Evolutionary conservation across 768 basidiomycete species (phyloP).

Genomic region (Piloderma croceum): DNA sequence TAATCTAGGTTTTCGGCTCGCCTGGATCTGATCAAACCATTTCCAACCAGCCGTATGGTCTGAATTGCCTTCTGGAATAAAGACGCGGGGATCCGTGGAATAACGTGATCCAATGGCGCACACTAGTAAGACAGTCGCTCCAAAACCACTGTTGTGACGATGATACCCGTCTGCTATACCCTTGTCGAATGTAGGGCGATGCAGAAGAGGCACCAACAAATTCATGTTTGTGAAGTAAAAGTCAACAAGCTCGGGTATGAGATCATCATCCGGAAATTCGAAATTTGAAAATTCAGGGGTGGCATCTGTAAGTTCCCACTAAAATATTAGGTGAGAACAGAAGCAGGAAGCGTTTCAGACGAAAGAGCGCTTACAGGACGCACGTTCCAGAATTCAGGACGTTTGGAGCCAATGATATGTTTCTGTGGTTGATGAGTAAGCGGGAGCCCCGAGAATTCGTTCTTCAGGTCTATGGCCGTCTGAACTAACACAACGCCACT

Average conservation of each 20-base stretch:
- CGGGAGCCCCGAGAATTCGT: constrained; percentile 40
- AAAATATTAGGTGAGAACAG: neutral
- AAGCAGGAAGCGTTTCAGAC: neutral
- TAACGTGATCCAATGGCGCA: constrained; percentile 64
- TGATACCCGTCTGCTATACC: constrained; percentile 46
- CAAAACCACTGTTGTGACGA: constrained; percentile 46
- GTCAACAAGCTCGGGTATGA: constrained; percentile 49
- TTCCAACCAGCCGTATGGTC: constrained; percentile 53
- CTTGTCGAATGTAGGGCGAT: constrained; percentile 61
- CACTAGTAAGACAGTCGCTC: constrained; percentile 55
- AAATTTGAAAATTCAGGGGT: constrained; percentile 26
- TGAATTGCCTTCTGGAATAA: constrained; percentile 32
- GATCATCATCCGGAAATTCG: constrained; percentile 44
- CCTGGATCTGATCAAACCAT: constrained; percentile 57
- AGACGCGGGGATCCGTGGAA: constrained; percentile 52
- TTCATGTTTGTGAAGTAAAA: constrained; percentile 61
- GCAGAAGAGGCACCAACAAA: constrained; percentile 60
- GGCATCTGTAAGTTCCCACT: constrained; percentile 31
- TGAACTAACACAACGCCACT: constrained; percentile 50
- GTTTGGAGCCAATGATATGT: constrained; percentile 13
- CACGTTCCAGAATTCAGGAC: constrained; percentile 15
- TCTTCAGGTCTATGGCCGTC: constrained; percentile 55
- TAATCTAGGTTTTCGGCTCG: constrained; percentile 52
- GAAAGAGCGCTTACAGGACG: constrained; percentile 17
- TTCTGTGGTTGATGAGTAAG: too few relatives aligned